Evolutionary conservation across 116 monocot genomes (phyloP).

Genomic region (Papilionanthe hybrid): DNA sequence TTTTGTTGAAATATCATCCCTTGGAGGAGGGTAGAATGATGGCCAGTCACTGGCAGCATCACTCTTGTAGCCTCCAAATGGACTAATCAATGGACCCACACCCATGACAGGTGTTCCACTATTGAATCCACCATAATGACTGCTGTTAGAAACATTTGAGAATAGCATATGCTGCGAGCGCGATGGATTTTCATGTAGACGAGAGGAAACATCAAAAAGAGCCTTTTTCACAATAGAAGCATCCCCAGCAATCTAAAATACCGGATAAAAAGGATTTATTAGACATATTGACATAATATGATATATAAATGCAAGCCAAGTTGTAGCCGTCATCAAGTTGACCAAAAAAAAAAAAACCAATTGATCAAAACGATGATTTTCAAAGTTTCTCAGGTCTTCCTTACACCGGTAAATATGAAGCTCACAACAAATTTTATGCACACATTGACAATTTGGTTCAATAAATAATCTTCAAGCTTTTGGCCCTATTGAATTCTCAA

Average conservation of each 20-base stretch:
- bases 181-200: conserved; percentile 90
- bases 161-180: conserved; percentile 73
- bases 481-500: not conserved
- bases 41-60: conserved; percentile 68
- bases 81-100: conserved; percentile 40
- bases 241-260: conserved; percentile 74
- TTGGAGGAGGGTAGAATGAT: conserved; percentile 46
- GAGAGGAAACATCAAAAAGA: conserved; percentile 65
- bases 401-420: not conserved
- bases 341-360: not conserved
- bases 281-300: not conserved
- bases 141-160: conserved; percentile 24
- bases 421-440: not conserved
- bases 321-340: not conserved
- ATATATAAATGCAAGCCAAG: not conserved
- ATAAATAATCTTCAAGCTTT: not conserved
- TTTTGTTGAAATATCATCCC: conserved; percentile 69
- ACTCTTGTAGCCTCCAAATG: conserved; percentile 76
- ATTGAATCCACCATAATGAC: conserved; percentile 44
- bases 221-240: conserved; percentile 75
- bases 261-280: not conserved
- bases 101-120: conserved; percentile 44
- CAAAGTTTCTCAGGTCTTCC: not conserved
- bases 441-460: not conserved
- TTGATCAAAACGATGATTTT: not conserved